phyloP scores from a whole-genome alignment of 106 monocot species.

The Chionographis japonica region DNA sequence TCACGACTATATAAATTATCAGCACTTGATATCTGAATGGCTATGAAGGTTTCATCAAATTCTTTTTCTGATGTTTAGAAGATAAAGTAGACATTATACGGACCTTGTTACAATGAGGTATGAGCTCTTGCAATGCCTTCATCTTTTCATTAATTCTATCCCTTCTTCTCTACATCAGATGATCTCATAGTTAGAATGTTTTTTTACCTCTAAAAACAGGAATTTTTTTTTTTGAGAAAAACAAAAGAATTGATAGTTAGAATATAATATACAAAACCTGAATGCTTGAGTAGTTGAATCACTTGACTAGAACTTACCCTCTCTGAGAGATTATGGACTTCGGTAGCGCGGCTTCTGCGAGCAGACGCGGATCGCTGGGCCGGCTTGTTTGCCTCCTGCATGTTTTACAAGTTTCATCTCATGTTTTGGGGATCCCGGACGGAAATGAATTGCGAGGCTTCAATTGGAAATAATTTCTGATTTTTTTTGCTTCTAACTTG shows the following conservation, averaged over 20 bases:
- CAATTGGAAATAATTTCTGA: not conserved
- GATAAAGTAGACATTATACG: not conserved
- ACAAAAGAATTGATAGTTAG: not conserved
- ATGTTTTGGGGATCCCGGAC: not conserved
- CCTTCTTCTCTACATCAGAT: constrained; percentile 67
- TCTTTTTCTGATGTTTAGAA: not conserved
- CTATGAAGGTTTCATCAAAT: too few relatives aligned
- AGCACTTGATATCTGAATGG: too few relatives aligned
- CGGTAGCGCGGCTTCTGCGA: constrained; percentile 77
- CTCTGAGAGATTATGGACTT: constrained; percentile 93
- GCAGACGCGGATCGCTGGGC: constrained; percentile 30
- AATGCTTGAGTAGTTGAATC: not conserved
- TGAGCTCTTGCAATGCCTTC: constrained; percentile 93
- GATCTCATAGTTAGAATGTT: too few relatives aligned
- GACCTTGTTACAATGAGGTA: constrained; percentile 95
- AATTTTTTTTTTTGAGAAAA: too few relatives aligned
- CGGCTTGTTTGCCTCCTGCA: constrained; percentile 50
- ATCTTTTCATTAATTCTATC: constrained; percentile 95
- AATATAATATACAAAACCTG: not conserved
- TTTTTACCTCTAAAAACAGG: too few relatives aligned
- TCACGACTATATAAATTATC: too few relatives aligned
- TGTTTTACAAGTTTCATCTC: constrained; percentile 1
- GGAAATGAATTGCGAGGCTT: not conserved
- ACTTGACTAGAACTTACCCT: constrained; percentile 36
- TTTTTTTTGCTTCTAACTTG: too few relatives aligned